Base-by-base conservation (phyloP, 2,329 filamentous ascomycete genomes). In the Aspergillus sp. region DNA sequence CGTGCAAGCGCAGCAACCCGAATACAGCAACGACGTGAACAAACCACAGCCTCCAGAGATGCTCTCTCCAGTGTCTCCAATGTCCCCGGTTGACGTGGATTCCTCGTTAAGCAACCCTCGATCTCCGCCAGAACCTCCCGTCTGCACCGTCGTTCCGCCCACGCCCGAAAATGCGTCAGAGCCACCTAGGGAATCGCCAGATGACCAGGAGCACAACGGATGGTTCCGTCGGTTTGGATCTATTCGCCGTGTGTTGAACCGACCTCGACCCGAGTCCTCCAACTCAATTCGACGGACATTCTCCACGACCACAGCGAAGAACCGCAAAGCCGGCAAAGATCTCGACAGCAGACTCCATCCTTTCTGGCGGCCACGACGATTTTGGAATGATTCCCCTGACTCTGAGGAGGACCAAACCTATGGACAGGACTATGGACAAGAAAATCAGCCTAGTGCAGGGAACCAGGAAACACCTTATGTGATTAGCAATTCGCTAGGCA, bases 281-380 rank as follows among this genome's bases (percentile, higher is more conserved):
- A 62, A 61, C 32, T 55, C 62, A 1, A 49, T 70, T 19, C 54
- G 63, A 1, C 62, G 67, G 8, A 66, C 67, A 6, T 50, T 72
- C 13, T 70, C 67, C 37, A 64, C 60, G 12, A 65, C 68, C 13
- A n/a, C n/a, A n/a, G 66, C 69, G 7, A 66, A 60, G 47, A 72
- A 72, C 44, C 61, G 64, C 43, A 70, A 67, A 52, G 61, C 67
- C 3, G 68, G 66, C 31, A 64, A 68, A 40, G 64, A 71, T 19
- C 63, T 70, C 37, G 71, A 79, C 42, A 69, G 68, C 35, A 71
- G 70, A 33, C 60, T 81, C 5, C 75, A 82, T 50, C 79, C 81
- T 2, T 80, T 83, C 57, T 84, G 81, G 81, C 72, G 76, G 19
- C 81, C 81, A 2, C 74, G 75, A 32, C 74, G 74, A n/a, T 82